Conservation (phyloP, 257 asterid species). For the Capsicum chinense region DNA sequence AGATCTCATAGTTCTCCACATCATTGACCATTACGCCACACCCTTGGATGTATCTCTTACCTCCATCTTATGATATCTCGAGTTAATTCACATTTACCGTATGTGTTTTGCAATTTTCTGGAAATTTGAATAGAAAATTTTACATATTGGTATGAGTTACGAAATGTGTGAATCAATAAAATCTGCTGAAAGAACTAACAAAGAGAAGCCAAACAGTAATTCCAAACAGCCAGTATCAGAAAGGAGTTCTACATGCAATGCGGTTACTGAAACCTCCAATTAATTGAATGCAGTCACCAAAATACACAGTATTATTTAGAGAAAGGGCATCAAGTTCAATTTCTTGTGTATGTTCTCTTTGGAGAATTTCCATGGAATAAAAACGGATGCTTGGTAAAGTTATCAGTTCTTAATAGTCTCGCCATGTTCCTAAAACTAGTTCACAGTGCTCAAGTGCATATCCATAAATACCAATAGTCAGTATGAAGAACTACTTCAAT, state of each 20-base stretch:
- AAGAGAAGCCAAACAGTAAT: conserved; percentile 11
- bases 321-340: not conserved
- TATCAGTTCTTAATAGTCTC: not conserved
- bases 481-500: not conserved
- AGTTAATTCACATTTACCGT: not conserved
- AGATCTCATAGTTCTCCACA: not conserved
- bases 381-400: not conserved
- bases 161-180: not conserved
- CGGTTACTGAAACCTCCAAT: not conserved
- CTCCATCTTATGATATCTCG: not conserved
- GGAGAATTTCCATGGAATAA: not conserved
- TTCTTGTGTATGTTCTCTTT: not conserved
- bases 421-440: not conserved
- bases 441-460: conserved; percentile 15
- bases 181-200: not conserved
- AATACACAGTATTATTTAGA: not conserved
- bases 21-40: not conserved
- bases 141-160: not conserved
- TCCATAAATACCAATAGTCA: not conserved
- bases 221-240: not conserved
- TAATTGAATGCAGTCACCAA: not conserved
- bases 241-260: conserved; percentile 2
- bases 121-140: not conserved
- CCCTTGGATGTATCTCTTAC: not conserved
- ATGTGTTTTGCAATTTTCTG: not conserved